Percentiles rank a stretch among this genome's conserved stretches.
Conservation (phyloP, 176 grass and related monocot genomes). For the Rhynchospora pubera region DNA sequence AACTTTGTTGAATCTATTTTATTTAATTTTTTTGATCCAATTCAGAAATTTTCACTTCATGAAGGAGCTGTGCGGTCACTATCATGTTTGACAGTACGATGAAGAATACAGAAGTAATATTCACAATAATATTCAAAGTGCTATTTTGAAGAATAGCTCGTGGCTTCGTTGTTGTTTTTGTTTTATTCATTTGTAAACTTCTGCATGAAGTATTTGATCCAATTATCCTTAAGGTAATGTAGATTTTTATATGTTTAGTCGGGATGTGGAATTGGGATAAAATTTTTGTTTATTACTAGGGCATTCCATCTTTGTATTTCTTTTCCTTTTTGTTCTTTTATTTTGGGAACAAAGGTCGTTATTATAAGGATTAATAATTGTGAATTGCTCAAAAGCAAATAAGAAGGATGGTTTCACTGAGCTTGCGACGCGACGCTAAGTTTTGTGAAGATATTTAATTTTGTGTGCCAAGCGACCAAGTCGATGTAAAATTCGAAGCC, state of each 20-base stretch:
- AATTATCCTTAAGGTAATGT: neutral
- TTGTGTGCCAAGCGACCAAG: no score
- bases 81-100: neutral
- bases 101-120: conserved; percentile 17
- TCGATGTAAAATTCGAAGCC: no score
- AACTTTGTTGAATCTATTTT: neutral
- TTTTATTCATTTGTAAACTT: conserved; percentile 13
- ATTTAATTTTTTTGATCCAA: neutral
- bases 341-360: neutral
- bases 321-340: no score
- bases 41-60: neutral
- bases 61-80: neutral
- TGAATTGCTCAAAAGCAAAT: no score
- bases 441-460: no score
- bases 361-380: neutral
- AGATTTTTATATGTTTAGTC: neutral
- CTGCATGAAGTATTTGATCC: neutral
- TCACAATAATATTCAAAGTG: neutral
- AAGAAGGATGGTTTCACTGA: no score
- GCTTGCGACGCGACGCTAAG: no score
- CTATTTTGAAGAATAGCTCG: conserved; percentile 5
- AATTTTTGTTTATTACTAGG: neutral
- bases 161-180: neutral
- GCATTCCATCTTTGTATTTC: neutral
- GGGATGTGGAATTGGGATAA: neutral